Evolutionary conservation across 176 grass and related monocot genomes (phyloP).

Genomic region (Hsuehochloa calcarea): DNA sequence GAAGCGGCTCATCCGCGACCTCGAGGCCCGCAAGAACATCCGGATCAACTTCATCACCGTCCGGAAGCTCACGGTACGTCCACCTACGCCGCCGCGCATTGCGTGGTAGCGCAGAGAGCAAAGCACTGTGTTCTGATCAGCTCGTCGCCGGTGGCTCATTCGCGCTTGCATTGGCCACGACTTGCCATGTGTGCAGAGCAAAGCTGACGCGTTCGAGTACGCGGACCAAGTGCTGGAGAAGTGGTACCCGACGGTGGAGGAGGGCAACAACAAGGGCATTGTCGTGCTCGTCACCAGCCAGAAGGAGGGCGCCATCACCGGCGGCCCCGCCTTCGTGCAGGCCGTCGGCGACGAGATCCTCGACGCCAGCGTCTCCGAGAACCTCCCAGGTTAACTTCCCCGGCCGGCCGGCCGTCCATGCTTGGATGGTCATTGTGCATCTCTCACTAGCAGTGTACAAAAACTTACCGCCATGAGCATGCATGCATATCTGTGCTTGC

Average conservation of each 20-base stretch:
- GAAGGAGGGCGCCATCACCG: conserved; percentile 97
- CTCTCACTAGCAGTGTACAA: neutral
- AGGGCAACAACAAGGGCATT: conserved; percentile 93
- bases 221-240: conserved; percentile 97
- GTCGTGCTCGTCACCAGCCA: conserved; percentile 93
- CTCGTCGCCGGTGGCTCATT: neutral
- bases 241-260: conserved; percentile 94
- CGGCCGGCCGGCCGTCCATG: too few relatives aligned
- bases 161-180: neutral
- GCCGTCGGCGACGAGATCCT: conserved; percentile 81
- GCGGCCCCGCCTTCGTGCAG: conserved; percentile 76
- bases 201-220: conserved; percentile 96
- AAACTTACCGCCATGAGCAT: neutral
- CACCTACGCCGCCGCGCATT: neutral
- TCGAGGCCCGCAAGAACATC: conserved; percentile 83
- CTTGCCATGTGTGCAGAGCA: conserved; percentile 55
- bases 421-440: neutral
- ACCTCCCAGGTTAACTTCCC: conserved; percentile 58
- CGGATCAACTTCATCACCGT: conserved; percentile 89
- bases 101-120: neutral
- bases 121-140: neutral
- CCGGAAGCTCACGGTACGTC: conserved; percentile 80
- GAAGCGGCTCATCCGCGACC: conserved; percentile 67
- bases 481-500: neutral
- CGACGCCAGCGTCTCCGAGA: conserved; percentile 83